Percentiles rank a stretch among this genome's conserved stretches.
Evolutionary conservation across 257 asterid genomes (phyloP).

Genomic region (Salvia splendens): DNA sequence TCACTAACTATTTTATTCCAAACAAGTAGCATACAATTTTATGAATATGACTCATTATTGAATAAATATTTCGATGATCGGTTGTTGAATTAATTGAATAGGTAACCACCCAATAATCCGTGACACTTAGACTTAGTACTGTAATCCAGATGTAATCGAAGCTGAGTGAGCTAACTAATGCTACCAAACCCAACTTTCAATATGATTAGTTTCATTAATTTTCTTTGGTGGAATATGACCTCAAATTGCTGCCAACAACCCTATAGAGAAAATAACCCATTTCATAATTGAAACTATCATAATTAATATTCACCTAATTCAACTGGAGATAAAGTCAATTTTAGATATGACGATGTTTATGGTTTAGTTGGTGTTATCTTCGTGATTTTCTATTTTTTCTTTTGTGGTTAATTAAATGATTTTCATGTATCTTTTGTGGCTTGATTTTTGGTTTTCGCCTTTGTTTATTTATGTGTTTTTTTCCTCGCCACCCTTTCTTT

Average conservation of each 20-base stretch:
- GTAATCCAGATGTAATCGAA: constrained; percentile 18
- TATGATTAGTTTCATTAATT: constrained; percentile 25
- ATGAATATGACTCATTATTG: constrained; percentile 3
- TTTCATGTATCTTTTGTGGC: too few species aligned
- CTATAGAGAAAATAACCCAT: neutral
- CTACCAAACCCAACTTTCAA: constrained; percentile 43
- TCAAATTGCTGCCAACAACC: constrained; percentile 43
- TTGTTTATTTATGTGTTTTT: too few species aligned
- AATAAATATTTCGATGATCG: constrained; percentile 19
- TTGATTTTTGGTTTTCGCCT: too few species aligned
- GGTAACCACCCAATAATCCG: constrained; percentile 48
- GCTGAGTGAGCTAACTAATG: constrained; percentile 30
- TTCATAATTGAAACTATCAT: neutral
- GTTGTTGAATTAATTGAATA: constrained; percentile 30
- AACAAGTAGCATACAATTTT: neutral
- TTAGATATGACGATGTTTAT: neutral
- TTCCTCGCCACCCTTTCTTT: too few species aligned
- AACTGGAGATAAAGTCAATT: constrained; percentile 7
- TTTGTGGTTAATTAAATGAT: too few species aligned
- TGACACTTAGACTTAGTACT: constrained; percentile 28
- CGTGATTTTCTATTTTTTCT: too few species aligned
- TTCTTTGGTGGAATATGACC: constrained; percentile 35
- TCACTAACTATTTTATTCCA: neutral
- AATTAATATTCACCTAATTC: constrained; percentile 19
- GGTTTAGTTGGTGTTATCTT: too few species aligned